Base-by-base conservation (phyloP, 305 asterid species). In the Fraxinus sp. region DNA sequence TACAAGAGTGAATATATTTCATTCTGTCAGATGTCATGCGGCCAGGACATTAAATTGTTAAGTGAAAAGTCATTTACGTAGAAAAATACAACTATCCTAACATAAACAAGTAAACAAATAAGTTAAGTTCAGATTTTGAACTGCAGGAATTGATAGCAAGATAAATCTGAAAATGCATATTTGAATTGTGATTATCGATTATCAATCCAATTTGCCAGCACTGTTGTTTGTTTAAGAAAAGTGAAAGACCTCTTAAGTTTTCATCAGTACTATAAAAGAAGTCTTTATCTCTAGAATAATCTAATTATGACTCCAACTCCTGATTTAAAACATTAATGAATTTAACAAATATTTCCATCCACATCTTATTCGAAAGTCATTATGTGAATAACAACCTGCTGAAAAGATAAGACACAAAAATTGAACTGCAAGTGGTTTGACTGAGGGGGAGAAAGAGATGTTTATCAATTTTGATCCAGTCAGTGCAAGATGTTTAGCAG, bases 1-100 rank as follows among this genome's bases (percentile, higher is more conserved):
- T 78, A 79, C 44, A 33, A 37, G 64, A 18, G 35, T 10, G 13
- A 71, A 80, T 41, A 30, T 71, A 41, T 71, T 72, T 37, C 83
- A 11, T 71, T 32, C 49, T 71, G 6, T 55, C 46, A 83, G 55
- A 68, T 57, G 62, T 35, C 11, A 39, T 26, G 39, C 30, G 52
- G 72, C 35, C 5, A 39, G 62, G 22, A 16, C 62, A 52, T 52
- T 16, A 52, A 52, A 37, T 55, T 55, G 64, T 52, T 4, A 52
- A 55, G 64, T n/a, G 64, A 55, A 5, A 55, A 55, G 64, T 55
- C 24, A n/a, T n/a, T 16, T 55, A 62, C 13, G 5, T 57, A 16
- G 26, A 57, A 57, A 16, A 57, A 57, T n/a, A 57, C 10, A 57
- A 57, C 24, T 57, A 57, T 5, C 68, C 18, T 57, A 57, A 18